A percentile compares a stretch with the other conserved stretches of the same genome.
Conservation (phyloP, 2,329 filamentous ascomycete genomes). For the Laburnicola sp. region DNA sequence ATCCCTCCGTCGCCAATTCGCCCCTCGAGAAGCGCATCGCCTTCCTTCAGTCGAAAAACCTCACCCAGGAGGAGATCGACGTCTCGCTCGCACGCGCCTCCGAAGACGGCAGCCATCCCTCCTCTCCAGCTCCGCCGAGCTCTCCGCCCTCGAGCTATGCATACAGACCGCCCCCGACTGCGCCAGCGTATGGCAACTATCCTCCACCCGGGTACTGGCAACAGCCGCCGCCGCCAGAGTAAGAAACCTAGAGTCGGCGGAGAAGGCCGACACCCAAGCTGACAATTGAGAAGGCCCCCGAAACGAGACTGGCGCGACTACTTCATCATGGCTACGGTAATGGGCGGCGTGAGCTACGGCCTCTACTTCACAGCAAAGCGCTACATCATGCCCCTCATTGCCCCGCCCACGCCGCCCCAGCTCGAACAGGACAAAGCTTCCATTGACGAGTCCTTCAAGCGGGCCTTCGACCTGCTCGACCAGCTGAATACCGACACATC, state of each 20-base stretch:
- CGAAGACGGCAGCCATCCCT: conserved; percentile 55
- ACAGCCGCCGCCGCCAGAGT: conserved; percentile 59
- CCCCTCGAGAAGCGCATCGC: conserved; percentile 91
- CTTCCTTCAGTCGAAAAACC: conserved; percentile 94
- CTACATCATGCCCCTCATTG: conserved; percentile 87
- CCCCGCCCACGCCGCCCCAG: conserved; percentile 90
- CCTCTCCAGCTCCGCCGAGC: conserved; percentile 54
- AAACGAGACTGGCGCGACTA: conserved; percentile 95
- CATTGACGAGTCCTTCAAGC: conserved; percentile 91
- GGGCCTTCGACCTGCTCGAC: conserved; percentile 86
- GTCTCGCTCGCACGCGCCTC: conserved; percentile 76
- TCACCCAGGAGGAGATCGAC: conserved; percentile 94
- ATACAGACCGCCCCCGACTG: conserved; percentile 52
- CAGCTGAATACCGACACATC: conserved; percentile 90
- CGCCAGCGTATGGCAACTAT: conserved; percentile 56
- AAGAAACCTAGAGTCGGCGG: conserved; percentile 20
- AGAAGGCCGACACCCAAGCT: conserved; percentile 16
- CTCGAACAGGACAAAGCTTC: conserved; percentile 91
- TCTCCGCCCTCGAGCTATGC: conserved; percentile 42
- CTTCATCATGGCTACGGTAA: conserved; percentile 99
- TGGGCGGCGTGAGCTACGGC: conserved; percentile 86
- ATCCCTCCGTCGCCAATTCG: conserved; percentile 85
- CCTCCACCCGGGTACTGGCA: conserved; percentile 57
- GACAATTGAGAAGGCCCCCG: conserved; percentile 53
- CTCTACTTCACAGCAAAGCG: conserved; percentile 84